Evolutionary conservation across 73 alveolate species (phyloP).

Genomic region (Symbiodinium pilosum): DNA sequence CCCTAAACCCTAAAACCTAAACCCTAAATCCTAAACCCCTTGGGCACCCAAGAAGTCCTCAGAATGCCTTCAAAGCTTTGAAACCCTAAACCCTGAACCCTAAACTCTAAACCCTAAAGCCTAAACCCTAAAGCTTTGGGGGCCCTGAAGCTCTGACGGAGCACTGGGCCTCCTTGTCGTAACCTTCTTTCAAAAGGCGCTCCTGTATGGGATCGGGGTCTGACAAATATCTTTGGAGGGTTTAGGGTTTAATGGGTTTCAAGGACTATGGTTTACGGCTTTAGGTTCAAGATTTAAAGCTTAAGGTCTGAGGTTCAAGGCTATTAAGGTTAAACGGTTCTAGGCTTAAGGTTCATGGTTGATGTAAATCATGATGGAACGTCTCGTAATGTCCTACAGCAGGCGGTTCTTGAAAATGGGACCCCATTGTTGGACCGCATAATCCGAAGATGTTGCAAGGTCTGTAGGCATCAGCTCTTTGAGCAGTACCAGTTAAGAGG

Average conservation of each 20-base stretch:
- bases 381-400: no score
- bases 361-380: no score
- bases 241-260: not conserved
- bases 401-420: no score
- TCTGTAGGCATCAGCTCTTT: no score
- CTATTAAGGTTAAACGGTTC: not conserved
- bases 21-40: not conserved
- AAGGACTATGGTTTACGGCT: not conserved
- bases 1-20: not conserved
- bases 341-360: not conserved
- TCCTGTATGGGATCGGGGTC: constrained; percentile 33
- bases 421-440: no score
- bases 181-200: constrained; percentile 23
- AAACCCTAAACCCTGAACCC: not conserved
- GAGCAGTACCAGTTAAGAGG: no score
- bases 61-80: no score
- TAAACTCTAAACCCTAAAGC: not conserved
- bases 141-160: no score
- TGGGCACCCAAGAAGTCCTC: no score
- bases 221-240: no score
- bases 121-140: no score
- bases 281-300: not conserved
- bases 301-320: not conserved
- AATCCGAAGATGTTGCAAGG: no score
- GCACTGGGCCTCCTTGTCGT: constrained; percentile 42